Evolutionary conservation across 73 alveolate genomes (phyloP).

Genomic region (Stentor coeruleus): DNA sequence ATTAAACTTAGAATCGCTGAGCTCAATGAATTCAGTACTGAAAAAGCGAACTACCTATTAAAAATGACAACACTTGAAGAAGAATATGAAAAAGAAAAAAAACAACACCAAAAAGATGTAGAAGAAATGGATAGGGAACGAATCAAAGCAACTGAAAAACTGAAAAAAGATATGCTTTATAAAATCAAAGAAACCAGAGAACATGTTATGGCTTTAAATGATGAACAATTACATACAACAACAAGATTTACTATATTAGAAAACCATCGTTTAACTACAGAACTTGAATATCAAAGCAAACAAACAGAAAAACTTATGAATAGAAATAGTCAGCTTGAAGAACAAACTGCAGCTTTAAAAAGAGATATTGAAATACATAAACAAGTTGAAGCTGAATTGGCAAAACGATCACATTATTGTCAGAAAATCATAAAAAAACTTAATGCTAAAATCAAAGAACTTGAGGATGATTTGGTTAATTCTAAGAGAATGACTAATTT

Average conservation of each 20-base stretch:
- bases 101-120: constrained; percentile 63
- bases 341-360: constrained; percentile 75
- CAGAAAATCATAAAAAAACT: constrained; percentile 72
- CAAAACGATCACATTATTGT: constrained; percentile 89
- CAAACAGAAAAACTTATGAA: constrained; percentile 88
- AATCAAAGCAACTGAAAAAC: constrained; percentile 76
- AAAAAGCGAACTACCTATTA: constrained; percentile 25
- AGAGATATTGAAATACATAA: constrained; percentile 96
- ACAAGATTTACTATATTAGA: constrained; percentile 93
- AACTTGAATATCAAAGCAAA: constrained; percentile 92
- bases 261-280: constrained; percentile 94
- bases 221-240: constrained; percentile 77
- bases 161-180: constrained; percentile 78
- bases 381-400: constrained; percentile 93
- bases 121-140: constrained; percentile 81
- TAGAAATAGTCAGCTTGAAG: constrained; percentile 83
- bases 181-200: constrained; percentile 80
- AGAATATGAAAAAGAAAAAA: constrained; percentile 60
- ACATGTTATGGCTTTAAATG: constrained; percentile 62
- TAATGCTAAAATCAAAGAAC: constrained; percentile 60
- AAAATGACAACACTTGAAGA: constrained; percentile 33
- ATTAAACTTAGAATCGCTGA: constrained; percentile 31
- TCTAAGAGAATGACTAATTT: too few relatives aligned
- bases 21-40: constrained; percentile 27
- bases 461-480: constrained; percentile 66